These are phyloP conservation scores for Cutaneotrichosporon sp. DNA, from an alignment of 1,284 basidiomycete species.

Conservation along the genomic window DNA sequence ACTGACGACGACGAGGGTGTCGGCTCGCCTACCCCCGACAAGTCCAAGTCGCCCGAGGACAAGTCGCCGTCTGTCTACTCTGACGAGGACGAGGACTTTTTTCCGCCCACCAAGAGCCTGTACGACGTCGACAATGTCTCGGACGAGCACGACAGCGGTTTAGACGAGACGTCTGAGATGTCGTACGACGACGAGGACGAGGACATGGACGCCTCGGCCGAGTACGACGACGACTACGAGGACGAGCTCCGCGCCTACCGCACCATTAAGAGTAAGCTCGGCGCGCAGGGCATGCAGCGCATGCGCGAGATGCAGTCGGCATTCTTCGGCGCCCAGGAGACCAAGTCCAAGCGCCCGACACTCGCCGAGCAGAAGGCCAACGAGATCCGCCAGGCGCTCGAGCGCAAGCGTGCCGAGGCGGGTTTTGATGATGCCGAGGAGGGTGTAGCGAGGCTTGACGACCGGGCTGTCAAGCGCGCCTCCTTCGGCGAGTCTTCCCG, in stretches of 20 bases:
- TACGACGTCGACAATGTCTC: conserved; percentile 30
- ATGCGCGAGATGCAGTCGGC: conserved; percentile 91
- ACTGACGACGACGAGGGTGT: conserved; percentile 32
- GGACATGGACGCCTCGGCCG: conserved; percentile 14
- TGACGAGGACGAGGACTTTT: conserved; percentile 37
- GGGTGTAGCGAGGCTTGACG: conserved; percentile 69
- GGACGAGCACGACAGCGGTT: conserved; percentile 32
- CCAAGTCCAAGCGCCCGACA: conserved; percentile 6
- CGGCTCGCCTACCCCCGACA: conserved; percentile 17
- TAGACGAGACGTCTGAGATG: conserved; percentile 20
- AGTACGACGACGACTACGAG: conserved; percentile 24
- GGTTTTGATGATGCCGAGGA: conserved; percentile 66
- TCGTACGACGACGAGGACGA: conserved; percentile 22
- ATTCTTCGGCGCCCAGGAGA: conserved; percentile 63
- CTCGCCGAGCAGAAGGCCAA: conserved; percentile 12
- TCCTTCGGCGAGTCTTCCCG: conserved; percentile 73
- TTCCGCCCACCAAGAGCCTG: conserved; percentile 44
- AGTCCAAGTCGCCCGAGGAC: conserved; percentile 9
- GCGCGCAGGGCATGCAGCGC: conserved; percentile 71
- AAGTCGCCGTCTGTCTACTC: conserved; percentile 4
- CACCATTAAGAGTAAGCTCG: conserved; percentile 54
- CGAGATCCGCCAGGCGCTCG: conserved; percentile 17
- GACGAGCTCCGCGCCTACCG: conserved; percentile 25
- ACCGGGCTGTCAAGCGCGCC: conserved; percentile 65
- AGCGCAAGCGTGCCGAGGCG: conserved; percentile 23